Evolutionary conservation across 768 basidiomycete species (phyloP).

Genomic region (Saitozyma podzolica): DNA sequence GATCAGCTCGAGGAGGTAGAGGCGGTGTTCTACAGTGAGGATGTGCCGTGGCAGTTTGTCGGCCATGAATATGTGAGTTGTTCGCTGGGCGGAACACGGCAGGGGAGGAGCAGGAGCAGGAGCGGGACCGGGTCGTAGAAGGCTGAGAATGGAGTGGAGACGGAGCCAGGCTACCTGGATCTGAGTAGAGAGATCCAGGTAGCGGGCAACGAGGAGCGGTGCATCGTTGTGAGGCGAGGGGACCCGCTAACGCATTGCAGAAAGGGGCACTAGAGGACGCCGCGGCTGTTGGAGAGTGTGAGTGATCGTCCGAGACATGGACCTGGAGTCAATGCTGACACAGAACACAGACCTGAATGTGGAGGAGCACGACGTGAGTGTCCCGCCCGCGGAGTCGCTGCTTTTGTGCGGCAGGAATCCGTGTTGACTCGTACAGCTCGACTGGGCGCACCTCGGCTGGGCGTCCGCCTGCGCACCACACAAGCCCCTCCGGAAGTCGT

Average conservation of each 20-base stretch:
- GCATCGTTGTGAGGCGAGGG: neutral
- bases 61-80: conserved; percentile 48
- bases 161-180: too few species aligned
- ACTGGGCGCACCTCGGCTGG: conserved; percentile 46
- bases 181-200: too few species aligned
- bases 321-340: conserved; percentile 10
- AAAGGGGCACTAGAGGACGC: conserved; percentile 45
- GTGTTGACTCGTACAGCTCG: conserved; percentile 23
- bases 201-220: neutral
- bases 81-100: too few species aligned
- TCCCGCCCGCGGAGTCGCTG: neutral
- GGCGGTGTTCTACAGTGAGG: conserved; percentile 46
- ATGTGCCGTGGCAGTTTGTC: conserved; percentile 48
- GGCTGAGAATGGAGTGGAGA: too few species aligned
- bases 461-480: conserved; percentile 48
- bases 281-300: conserved; percentile 43
- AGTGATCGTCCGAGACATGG: conserved; percentile 3
- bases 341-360: conserved; percentile 29
- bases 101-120: too few species aligned
- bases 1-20: conserved; percentile 32
- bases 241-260: conserved; percentile 9
- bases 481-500: conserved; percentile 41
- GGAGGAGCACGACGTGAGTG: conserved; percentile 42
- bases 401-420: neutral
- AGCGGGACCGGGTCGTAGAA: too few species aligned